These are phyloP conservation scores for Metschnikowia reukaufii DNA, from an alignment of 805 yeast species.

Conservation along the genomic window DNA sequence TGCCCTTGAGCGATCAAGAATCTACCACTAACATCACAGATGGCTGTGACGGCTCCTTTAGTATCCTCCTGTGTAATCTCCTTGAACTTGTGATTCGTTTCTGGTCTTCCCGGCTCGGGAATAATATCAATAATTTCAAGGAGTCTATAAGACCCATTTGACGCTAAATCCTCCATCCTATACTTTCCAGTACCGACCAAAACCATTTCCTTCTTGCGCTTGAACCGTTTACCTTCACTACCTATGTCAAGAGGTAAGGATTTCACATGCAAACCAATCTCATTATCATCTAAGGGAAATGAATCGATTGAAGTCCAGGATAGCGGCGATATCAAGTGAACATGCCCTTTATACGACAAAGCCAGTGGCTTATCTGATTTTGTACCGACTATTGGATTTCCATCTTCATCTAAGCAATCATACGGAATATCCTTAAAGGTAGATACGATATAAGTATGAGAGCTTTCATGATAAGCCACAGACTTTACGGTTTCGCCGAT, in stretches of 20 bases:
- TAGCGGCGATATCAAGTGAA: conserved; percentile 68
- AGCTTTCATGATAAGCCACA: conserved; percentile 65
- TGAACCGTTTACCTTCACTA: conserved; percentile 40
- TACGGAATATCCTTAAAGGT: conserved; percentile 60
- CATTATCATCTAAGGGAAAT: conserved; percentile 64
- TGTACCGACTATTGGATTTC: conserved; percentile 57
- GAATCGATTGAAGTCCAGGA: conserved; percentile 78
- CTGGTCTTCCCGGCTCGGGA: conserved; percentile 87
- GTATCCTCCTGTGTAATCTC: conserved; percentile 69
- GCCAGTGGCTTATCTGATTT: conserved; percentile 56
- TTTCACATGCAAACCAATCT: conserved; percentile 58
- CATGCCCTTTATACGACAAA: conserved; percentile 53
- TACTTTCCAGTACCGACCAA: conserved; percentile 77
- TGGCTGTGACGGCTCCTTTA: conserved; percentile 78
- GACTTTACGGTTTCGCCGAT: conserved; percentile 65
- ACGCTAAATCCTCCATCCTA: conserved; percentile 76
- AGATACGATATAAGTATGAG: conserved; percentile 63
- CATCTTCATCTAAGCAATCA: conserved; percentile 73
- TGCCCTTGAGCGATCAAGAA: conserved; percentile 86
- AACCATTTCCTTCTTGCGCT: conserved; percentile 61
- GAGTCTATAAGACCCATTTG: conserved; percentile 75
- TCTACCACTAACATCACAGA: conserved; percentile 80
- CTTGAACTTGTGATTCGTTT: conserved; percentile 75
- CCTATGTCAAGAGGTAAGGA: conserved; percentile 52
- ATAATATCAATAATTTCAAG: conserved; percentile 78